phyloP scores from a whole-genome alignment of 768 basidiomycete species.

The Agaricus blazei region DNA sequence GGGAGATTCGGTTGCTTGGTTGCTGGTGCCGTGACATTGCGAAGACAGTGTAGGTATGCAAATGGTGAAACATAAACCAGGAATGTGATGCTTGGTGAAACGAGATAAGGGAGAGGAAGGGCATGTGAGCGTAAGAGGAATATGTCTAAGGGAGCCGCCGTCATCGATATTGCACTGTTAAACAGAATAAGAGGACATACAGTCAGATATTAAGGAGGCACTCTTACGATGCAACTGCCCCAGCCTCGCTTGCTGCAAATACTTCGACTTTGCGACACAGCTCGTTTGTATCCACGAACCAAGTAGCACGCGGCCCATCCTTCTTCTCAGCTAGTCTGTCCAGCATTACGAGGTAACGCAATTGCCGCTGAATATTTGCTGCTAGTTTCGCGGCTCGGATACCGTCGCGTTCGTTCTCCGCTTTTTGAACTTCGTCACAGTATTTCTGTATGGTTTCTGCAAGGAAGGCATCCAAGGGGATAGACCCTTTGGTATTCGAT shows the following conservation, averaged over 20 bases:
- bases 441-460: conserved; percentile 51
- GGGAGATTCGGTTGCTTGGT: conserved; percentile 17
- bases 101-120: conserved; percentile 69
- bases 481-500: conserved; percentile 44
- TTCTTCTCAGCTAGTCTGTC: conserved; percentile 61
- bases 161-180: conserved; percentile 30
- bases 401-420: conserved; percentile 43
- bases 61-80: conserved; percentile 65
- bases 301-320: conserved; percentile 60
- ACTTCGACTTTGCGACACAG: conserved; percentile 43
- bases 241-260: conserved; percentile 50
- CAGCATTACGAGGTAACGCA: conserved; percentile 67
- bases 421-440: conserved; percentile 54
- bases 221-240: conserved; percentile 47
- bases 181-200: conserved; percentile 8
- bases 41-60: conserved; percentile 60
- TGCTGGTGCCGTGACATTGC: conserved; percentile 19
- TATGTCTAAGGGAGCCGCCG: conserved; percentile 58
- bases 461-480: conserved; percentile 61
- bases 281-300: conserved; percentile 67
- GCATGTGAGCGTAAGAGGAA: conserved; percentile 61
- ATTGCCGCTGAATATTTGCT: conserved; percentile 43
- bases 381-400: conserved; percentile 48
- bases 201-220: conserved; percentile 8
- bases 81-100: conserved; percentile 65